A percentile compares a stretch with the other conserved stretches of the same genome.
Evolutionary conservation across 331 rosid genomes (phyloP).

Genomic region (Telfairia occidentalis): DNA sequence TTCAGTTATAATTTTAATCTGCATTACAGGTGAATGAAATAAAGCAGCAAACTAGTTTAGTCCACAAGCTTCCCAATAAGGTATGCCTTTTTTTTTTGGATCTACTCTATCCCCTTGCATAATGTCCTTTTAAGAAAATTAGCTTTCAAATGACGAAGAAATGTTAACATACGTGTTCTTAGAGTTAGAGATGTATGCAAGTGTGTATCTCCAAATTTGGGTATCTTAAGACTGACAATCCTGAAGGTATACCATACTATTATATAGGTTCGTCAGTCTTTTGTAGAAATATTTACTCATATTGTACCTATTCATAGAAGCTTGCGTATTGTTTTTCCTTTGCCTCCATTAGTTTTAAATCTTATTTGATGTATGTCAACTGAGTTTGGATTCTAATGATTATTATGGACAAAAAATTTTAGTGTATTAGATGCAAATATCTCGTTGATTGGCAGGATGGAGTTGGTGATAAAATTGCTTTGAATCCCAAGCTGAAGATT

Average conservation of each 20-base stretch:
- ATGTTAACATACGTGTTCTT: background rate
- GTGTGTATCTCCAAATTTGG: background rate
- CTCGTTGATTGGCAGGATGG: constrained; percentile 42
- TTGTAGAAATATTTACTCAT: background rate
- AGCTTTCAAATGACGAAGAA: background rate
- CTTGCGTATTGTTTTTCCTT: background rate
- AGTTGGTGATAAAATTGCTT: constrained; percentile 34
- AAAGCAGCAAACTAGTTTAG: constrained; percentile 46
- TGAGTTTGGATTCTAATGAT: background rate
- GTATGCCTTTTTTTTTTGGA: constrained; percentile 19
- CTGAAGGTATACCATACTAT: background rate
- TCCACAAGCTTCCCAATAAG: constrained; percentile 75
- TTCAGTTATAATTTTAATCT: constrained; percentile 16
- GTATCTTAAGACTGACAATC: no score
- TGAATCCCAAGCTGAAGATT: constrained; percentile 46
- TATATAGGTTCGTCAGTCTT: background rate
- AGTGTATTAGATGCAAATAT: background rate
- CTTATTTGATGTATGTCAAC: background rate
- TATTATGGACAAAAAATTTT: background rate
- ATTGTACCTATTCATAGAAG: background rate
- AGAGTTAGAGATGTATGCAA: background rate
- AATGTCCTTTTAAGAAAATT: background rate
- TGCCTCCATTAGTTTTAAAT: background rate
- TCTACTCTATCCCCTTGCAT: background rate
- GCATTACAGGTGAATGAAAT: constrained; percentile 47